Base-by-base conservation (phyloP, 2,329 filamentous ascomycete genomes). In the Pezicula neosporulosa region DNA sequence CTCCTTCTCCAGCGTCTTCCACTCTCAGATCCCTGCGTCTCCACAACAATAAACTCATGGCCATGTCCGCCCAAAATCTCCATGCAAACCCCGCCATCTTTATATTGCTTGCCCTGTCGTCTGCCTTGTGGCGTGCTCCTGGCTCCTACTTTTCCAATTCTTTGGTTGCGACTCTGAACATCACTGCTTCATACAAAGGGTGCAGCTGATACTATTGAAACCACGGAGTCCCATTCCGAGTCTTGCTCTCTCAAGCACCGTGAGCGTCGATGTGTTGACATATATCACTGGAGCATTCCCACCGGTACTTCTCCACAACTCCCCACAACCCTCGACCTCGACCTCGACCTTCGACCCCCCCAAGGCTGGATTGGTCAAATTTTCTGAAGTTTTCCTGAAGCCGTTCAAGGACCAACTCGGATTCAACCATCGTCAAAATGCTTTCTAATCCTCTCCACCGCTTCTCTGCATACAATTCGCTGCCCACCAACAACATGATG, bases 361-460 rank as follows among this genome's bases (percentile, higher is more conserved):
- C 54, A 44, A 44, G 41, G 16, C 24, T 16, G 39, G 30, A 33
- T 13, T 13, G 9, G 15, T 39, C 37, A 15, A 9, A 16, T 21
- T 15, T 39, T 37, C 16, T 37, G 35, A 15, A 37, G 35, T 37
- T 16, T 37, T 15, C 35, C 6, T 16, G 30, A 33, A 33, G 3
- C 9, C 12, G 4, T 10, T 33, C 30, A 33, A 33, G 30, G 30
- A 33, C 30, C 12, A 9, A 33, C 30, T 10, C 30, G 18, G 36
- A 49, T 47, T 13, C 19, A 45, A 16, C 33, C 35, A 21, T 38
- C 42, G 19, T 61, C 72, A 77, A 71, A 50, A 85, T 85, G 82
- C 67, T 85, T 66, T 84, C 81, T 52, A 85, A 84, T 62, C 82
- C 81, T 50, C 75, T 84, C 36, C 81, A 83, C 61, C 79, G 81